Evolutionary conservation across 1,284 basidiomycete genomes (phyloP).

Genomic region (Cerrena zonata): DNA sequence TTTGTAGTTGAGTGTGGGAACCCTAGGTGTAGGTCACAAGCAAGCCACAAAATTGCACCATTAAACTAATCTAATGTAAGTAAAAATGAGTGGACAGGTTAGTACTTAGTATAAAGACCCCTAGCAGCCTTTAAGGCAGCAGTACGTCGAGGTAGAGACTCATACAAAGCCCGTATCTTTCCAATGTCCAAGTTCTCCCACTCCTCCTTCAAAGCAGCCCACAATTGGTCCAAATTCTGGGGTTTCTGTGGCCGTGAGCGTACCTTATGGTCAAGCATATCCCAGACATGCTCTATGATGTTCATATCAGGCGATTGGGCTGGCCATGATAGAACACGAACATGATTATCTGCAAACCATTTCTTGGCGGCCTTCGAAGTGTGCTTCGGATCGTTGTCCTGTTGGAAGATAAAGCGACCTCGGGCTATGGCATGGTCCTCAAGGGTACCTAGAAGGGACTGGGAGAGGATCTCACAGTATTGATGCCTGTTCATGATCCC

Average conservation of each 20-base stretch:
- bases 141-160: conserved; percentile 1
- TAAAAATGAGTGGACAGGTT: too few species aligned
- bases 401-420: conserved; percentile 21
- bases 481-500: conserved; percentile 20
- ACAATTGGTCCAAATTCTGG: conserved; percentile 5
- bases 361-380: conserved; percentile 19
- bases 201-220: conserved; percentile 10
- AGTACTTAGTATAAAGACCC: too few species aligned
- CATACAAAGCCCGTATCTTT: conserved; percentile 3
- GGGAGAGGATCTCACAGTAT: conserved; percentile 25
- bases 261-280: conserved; percentile 4
- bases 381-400: conserved; percentile 36
- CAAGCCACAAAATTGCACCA: too few species aligned
- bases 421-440: conserved; percentile 14
- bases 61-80: too few species aligned
- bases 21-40: too few species aligned
- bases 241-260: background rate
- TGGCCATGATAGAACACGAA: conserved; percentile 30
- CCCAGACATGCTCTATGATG: conserved; percentile 15
- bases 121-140: too few species aligned
- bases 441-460: conserved; percentile 24
- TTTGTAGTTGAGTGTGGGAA: too few species aligned
- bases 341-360: conserved; percentile 30
- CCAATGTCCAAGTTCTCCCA: conserved; percentile 2
- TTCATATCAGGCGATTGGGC: conserved; percentile 33